Conservation (phyloP, 805 yeast species). For the Brettanomyces custersianus region DNA sequence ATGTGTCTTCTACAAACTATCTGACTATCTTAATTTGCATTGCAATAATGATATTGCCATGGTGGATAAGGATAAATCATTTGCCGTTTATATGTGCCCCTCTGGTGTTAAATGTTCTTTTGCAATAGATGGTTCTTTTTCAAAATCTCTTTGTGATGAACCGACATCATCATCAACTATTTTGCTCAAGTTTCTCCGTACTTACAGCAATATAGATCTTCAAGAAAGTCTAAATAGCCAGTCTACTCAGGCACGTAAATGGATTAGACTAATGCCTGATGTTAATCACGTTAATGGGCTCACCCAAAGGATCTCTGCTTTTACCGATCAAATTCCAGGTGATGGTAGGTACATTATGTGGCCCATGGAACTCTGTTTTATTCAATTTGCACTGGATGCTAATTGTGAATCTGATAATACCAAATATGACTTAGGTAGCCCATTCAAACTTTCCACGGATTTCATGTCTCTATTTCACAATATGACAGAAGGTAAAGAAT, state of each 20-base stretch:
- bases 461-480: constrained; percentile 15
- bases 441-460: constrained; percentile 21
- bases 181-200: constrained; percentile 22
- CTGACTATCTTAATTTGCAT: constrained; percentile 8
- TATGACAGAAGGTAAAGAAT: not conserved
- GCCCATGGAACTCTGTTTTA: constrained; percentile 62
- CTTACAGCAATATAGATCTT: constrained; percentile 24
- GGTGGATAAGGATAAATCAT: constrained; percentile 7
- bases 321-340: constrained; percentile 26
- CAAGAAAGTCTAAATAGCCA: not conserved
- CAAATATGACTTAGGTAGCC: constrained; percentile 13
- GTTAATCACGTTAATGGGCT: constrained; percentile 59
- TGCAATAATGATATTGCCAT: constrained; percentile 4
- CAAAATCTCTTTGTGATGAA: constrained; percentile 24
- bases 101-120: constrained; percentile 42
- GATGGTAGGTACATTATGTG: constrained; percentile 53
- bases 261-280: constrained; percentile 67
- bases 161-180: constrained; percentile 32
- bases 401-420: constrained; percentile 1
- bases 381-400: constrained; percentile 35
- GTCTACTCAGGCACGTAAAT: constrained; percentile 22
- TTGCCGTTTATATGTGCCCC: constrained; percentile 43
- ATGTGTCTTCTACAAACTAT: constrained; percentile 13
- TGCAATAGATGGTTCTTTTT: constrained; percentile 22
- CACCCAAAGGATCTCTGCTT: constrained; percentile 53